Conservation (phyloP, 192 early-diverging fungal genomes). For the Umbelopsis isabellina region DNA sequence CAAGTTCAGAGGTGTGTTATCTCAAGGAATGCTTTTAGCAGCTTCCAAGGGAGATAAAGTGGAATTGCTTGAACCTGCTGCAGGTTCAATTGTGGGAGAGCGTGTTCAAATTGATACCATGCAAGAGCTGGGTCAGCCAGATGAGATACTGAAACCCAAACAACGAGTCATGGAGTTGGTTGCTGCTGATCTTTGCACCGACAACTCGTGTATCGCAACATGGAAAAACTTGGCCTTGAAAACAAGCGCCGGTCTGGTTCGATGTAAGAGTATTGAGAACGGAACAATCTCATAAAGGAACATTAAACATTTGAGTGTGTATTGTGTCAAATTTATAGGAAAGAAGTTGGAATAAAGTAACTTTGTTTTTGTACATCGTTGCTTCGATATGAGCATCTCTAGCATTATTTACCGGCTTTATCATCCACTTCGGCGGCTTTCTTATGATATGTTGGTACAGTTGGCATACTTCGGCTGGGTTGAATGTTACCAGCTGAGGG, state of each 20-base stretch:
- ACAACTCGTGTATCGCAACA: conserved; percentile 28
- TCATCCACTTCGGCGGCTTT: neutral
- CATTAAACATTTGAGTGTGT: neutral
- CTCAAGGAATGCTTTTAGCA: conserved; percentile 68
- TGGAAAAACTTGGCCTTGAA: conserved; percentile 27
- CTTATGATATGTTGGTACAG: conserved; percentile 14
- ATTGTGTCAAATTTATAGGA: neutral
- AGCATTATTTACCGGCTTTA: neutral
- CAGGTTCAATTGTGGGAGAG: conserved; percentile 57
- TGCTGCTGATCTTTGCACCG: conserved; percentile 12
- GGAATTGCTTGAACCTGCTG: conserved; percentile 55
- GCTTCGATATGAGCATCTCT: neutral
- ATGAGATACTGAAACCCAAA: conserved; percentile 31
- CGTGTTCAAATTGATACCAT: conserved; percentile 52
- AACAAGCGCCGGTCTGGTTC: conserved; percentile 15
- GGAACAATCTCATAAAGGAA: conserved; percentile 30
- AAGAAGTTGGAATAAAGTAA: no score
- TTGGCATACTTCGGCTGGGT: conserved; percentile 8
- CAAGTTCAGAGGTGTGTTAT: conserved; percentile 64
- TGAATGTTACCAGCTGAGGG: conserved; percentile 30
- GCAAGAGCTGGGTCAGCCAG: conserved; percentile 28
- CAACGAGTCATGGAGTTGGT: conserved; percentile 36
- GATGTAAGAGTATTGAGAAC: conserved; percentile 24
- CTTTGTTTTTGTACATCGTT: neutral
- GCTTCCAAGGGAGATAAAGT: conserved; percentile 60